These are phyloP conservation scores for Miamiensis avidus DNA, from an alignment of 169 alveolate species.

Conservation along the genomic window DNA sequence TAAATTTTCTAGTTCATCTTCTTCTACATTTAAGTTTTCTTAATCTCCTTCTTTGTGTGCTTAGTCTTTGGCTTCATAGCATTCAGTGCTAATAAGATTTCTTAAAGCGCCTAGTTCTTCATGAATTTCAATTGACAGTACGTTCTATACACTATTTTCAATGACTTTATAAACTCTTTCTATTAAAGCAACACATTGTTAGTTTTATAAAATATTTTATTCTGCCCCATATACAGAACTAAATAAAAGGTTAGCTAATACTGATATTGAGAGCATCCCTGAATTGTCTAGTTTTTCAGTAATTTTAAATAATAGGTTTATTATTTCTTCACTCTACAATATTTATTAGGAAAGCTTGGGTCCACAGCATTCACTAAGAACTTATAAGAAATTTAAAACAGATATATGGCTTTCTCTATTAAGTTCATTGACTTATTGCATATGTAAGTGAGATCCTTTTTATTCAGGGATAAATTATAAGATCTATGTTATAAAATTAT, in stretches of 20 bases:
- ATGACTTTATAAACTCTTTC: slow-evolving; percentile 3
- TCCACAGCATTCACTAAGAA: slow-evolving; percentile 17
- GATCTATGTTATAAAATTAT: neutral
- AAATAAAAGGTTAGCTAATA: too few relatives aligned
- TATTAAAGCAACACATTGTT: slow-evolving; percentile 9
- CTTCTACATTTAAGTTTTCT: neutral
- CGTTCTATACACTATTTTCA: neutral
- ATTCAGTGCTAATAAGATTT: neutral
- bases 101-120: neutral
- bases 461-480: neutral
- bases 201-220: neutral
- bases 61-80: slow-evolving; percentile 1
- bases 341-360: neutral
- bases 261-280: neutral
- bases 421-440: neutral
- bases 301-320: neutral
- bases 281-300: slow-evolving; percentile 9
- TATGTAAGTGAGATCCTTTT: neutral
- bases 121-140: slow-evolving; percentile 1
- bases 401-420: neutral
- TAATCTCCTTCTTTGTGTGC: neutral
- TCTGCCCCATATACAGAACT: neutral
- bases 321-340: neutral
- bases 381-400: slow-evolving; percentile 2
- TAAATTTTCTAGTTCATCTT: neutral